Evolutionary conservation across 768 basidiomycete genomes (phyloP), one percentile per base, ranked within the genome.

Genomic region (Neoboletus subvelutipes): DNA sequence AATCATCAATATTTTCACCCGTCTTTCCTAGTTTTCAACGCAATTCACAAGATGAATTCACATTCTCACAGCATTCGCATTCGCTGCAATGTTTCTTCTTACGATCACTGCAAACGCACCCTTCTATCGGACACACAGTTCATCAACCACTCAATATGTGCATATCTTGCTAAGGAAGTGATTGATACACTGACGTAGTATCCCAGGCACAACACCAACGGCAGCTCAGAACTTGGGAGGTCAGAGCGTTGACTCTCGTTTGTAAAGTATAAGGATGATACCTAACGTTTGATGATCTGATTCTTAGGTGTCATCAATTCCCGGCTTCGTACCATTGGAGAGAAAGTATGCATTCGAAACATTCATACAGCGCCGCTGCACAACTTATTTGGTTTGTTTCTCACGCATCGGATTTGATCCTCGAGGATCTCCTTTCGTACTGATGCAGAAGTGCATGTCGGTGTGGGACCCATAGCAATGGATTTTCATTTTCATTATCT

Each of bases 171-270:
- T 15, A 15, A 41, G 4, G 26, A 26, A n/a, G 17, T 34, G 22
- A 41, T 20, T 9, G 5, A 20, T 20, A 4, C 10, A 3, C 41
- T 56, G 33, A 52, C 54, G 4, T 31, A 37, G 12, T 6, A 39
- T 26, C 9, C 1, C 36, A 56, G 55, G 55, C 28, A 56, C 42
- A 24, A 45, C 55, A 6, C n/a, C 50, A 1, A 56, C 53, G 50
- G 55, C 55, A 29, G 26, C 50, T 24, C 40, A 43, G 41, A 11
- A 52, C 9, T 18, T 52, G 15, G 36, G 51, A 45, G 52, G 55
- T 43, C 11, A 43, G 33, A 36, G n/a, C 5, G 8, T n/a, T 1
- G 17, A 8, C 10, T 36, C 24, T 12, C 13, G 8, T 34, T 51
- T 12, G 22, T 24, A 5, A n/a, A n/a, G n/a, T n/a, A n/a, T n/a